Conservation (phyloP, 306 rosid genomes). For the Rosa rugosa region DNA sequence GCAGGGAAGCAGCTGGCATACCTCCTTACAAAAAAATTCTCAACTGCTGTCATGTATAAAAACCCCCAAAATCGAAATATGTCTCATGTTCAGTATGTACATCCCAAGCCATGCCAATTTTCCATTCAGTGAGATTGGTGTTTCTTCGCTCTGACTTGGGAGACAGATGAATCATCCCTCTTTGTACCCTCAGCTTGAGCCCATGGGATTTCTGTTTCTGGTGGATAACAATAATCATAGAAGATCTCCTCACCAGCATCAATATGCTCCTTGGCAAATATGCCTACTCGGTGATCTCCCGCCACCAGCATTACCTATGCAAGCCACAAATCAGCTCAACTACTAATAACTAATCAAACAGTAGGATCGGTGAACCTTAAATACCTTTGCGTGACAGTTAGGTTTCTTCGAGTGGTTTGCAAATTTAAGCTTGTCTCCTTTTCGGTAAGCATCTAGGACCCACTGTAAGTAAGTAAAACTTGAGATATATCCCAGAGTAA, state of each 20-base stretch:
- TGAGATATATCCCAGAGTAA: background rate
- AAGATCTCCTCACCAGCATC: constrained; percentile 94
- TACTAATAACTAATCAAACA: constrained; percentile 13
- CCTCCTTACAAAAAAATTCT: constrained; percentile 7
- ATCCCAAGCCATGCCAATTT: constrained; percentile 29
- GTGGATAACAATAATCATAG: constrained; percentile 91
- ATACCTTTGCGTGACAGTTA: constrained; percentile 91
- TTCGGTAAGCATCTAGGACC: constrained; percentile 96
- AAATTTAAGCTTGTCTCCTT: constrained; percentile 96
- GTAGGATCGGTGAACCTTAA: constrained; percentile 13
- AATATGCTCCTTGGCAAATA: constrained; percentile 90
- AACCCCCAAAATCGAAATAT: constrained; percentile 3
- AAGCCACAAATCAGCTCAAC: constrained; percentile 29
- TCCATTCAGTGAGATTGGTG: constrained; percentile 84
- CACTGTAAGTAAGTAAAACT: constrained; percentile 52
- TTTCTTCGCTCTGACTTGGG: constrained; percentile 94
- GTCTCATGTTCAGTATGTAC: constrained; percentile 19
- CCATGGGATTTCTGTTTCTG: constrained; percentile 90
- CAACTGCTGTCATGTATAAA: constrained; percentile 16
- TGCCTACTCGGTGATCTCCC: constrained; percentile 97
- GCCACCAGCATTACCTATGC: constrained; percentile 89
- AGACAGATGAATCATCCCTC: constrained; percentile 71
- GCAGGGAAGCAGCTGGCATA: constrained; percentile 2
- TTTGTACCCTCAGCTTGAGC: constrained; percentile 88
- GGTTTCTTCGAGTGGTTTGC: constrained; percentile 97